These are phyloP conservation scores for Plasmodium fragile DNA, from an alignment of 169 alveolate species.

Conservation along the genomic window DNA sequence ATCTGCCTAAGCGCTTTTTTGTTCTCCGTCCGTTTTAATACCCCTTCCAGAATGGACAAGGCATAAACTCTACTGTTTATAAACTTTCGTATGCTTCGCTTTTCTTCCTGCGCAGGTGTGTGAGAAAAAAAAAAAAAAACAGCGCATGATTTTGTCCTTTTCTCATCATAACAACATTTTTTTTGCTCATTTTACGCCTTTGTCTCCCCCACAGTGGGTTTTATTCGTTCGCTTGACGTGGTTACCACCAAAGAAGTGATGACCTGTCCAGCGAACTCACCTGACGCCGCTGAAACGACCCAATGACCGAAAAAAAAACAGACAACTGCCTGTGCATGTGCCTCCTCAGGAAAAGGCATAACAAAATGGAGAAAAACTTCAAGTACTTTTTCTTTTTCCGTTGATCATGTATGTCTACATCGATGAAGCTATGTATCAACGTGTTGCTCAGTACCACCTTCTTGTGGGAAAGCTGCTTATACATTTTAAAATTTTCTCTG, in stretches of 20 bases:
- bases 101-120: constrained; percentile 12
- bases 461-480: not conserved
- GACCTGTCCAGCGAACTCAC: constrained; percentile 9
- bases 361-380: constrained; percentile 52
- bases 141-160: not conserved
- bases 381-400: constrained; percentile 35
- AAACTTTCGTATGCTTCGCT: constrained; percentile 25
- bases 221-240: not conserved
- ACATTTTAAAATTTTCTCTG: not conserved
- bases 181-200: not conserved
- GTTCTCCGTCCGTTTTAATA: not conserved
- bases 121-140: not conserved
- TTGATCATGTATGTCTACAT: constrained; percentile 52
- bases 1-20: not conserved
- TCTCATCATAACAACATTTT: not conserved
- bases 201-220: not conserved
- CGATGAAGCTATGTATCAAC: constrained; percentile 49
- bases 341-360: constrained; percentile 48
- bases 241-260: not conserved
- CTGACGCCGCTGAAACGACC: constrained; percentile 12
- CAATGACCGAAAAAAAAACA: constrained; percentile 21
- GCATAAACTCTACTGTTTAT: constrained; percentile 41
- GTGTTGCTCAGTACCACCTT: constrained; percentile 33
- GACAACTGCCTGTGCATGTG: constrained; percentile 13
- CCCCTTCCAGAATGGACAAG: constrained; percentile 18